phyloP scores from a whole-genome alignment of 2,329 filamentous ascomycete species.

The Pseudogymnoascus sp. region DNA sequence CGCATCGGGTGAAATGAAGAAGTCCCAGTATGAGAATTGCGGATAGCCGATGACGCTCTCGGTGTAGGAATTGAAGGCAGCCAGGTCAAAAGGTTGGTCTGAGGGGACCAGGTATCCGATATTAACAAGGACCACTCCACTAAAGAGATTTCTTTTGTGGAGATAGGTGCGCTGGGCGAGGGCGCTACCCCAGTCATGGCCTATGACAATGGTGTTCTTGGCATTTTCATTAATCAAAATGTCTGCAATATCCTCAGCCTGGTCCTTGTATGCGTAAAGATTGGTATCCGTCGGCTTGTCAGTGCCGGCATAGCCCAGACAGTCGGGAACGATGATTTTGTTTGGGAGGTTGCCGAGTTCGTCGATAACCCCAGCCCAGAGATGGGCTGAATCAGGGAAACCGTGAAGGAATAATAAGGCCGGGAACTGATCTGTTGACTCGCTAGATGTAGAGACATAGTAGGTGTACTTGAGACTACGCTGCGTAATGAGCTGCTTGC shows the following conservation, averaged over 20 bases:
- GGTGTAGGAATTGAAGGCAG: slow-evolving; percentile 27
- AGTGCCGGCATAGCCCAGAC: slow-evolving; percentile 33
- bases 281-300: slow-evolving; percentile 22
- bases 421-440: neutral
- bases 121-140: slow-evolving; percentile 36
- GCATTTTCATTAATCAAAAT: slow-evolving; percentile 34
- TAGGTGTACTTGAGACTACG: slow-evolving; percentile 1
- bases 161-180: slow-evolving; percentile 36
- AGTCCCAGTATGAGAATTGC: slow-evolving; percentile 38
- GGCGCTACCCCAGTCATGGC: slow-evolving; percentile 42
- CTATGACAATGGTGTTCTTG: slow-evolving; percentile 34
- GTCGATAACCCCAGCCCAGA: slow-evolving; percentile 28
- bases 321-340: slow-evolving; percentile 35
- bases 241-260: slow-evolving; percentile 33
- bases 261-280: slow-evolving; percentile 31
- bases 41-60: slow-evolving; percentile 32
- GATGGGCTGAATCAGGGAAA: slow-evolving; percentile 37
- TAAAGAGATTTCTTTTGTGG: slow-evolving; percentile 33
- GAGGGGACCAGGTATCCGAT: slow-evolving; percentile 34
- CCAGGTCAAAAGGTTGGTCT: slow-evolving; percentile 30
- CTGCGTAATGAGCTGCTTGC: neutral
- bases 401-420: slow-evolving; percentile 41
- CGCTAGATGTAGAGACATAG: neutral
- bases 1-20: slow-evolving; percentile 36
- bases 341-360: slow-evolving; percentile 19